These are phyloP conservation scores for Calonectria pauciramosa DNA, from an alignment of 2,329 filamentous ascomycete species.

Conservation along the genomic window DNA sequence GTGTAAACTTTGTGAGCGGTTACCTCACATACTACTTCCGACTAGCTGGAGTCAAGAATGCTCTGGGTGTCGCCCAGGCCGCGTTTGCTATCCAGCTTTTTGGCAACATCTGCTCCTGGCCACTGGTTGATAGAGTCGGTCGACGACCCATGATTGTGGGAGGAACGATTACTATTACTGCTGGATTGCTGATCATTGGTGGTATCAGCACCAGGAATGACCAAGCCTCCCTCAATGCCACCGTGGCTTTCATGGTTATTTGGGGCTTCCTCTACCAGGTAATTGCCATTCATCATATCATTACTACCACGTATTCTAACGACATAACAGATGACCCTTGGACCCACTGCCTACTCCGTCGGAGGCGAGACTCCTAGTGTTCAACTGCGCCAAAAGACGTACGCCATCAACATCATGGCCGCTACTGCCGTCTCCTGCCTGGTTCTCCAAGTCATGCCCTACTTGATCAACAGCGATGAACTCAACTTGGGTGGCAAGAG, in stretches of 20 bases:
- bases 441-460: slow-evolving; percentile 48
- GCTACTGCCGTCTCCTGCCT: slow-evolving; percentile 47
- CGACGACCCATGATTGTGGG: slow-evolving; percentile 46
- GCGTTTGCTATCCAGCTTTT: slow-evolving; percentile 47
- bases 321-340: slow-evolving; percentile 37
- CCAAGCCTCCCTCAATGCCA: slow-evolving; percentile 37
- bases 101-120: slow-evolving; percentile 48
- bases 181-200: slow-evolving; percentile 46
- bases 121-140: slow-evolving; percentile 45
- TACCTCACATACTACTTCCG: slow-evolving; percentile 45
- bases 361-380: slow-evolving; percentile 47
- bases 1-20: slow-evolving; percentile 46
- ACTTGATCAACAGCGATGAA: slow-evolving; percentile 44
- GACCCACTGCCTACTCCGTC: slow-evolving; percentile 46
- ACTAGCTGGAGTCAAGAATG: slow-evolving; percentile 43
- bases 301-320: neutral
- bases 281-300: neutral
- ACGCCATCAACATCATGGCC: slow-evolving; percentile 50
- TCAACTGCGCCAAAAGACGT: slow-evolving; percentile 48
- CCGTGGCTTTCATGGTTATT: slow-evolving; percentile 46
- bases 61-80: slow-evolving; percentile 44
- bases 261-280: slow-evolving; percentile 48
- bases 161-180: slow-evolving; percentile 44
- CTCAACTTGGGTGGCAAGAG: slow-evolving; percentile 49
- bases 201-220: slow-evolving; percentile 45